These are phyloP conservation scores for Blastosporella zonata DNA, from an alignment of 1,284 basidiomycete genomes.

Conservation along the genomic window DNA sequence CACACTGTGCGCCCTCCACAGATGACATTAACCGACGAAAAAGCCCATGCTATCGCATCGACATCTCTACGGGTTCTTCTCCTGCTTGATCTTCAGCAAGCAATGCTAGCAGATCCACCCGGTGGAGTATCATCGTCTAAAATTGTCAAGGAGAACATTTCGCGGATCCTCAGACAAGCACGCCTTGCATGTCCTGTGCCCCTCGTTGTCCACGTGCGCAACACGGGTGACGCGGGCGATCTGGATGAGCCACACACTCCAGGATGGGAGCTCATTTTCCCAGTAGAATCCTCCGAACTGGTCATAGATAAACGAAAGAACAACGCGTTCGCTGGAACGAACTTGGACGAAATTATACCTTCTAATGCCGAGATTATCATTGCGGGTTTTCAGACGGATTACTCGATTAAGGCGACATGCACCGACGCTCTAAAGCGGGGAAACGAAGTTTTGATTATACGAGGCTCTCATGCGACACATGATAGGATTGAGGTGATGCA, in stretches of 20 bases:
- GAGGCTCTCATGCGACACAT: constrained; percentile 62
- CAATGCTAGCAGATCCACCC: constrained; percentile 45
- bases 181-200: constrained; percentile 47
- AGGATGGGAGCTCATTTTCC: constrained; percentile 59
- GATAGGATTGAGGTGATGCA: constrained; percentile 60
- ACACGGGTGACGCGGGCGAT: constrained; percentile 57
- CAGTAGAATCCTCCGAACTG: constrained; percentile 44
- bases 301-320: constrained; percentile 67
- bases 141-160: constrained; percentile 46
- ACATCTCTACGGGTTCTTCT: constrained; percentile 48
- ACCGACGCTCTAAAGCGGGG: constrained; percentile 57
- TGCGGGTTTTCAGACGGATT: constrained; percentile 66
- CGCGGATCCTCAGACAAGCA: constrained; percentile 46
- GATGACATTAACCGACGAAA: constrained; percentile 2
- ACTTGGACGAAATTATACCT: constrained; percentile 45
- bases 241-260: constrained; percentile 49
- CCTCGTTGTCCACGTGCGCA: constrained; percentile 64
- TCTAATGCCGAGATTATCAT: constrained; percentile 57
- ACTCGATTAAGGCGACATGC: constrained; percentile 63
- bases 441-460: constrained; percentile 61
- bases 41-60: constrained; percentile 13
- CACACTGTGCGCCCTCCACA: neutral
- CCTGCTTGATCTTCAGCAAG: constrained; percentile 55
- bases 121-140: constrained; percentile 49
- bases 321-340: constrained; percentile 63